Conservation (phyloP, 495 filamentous ascomycete genomes). For the Tuber borchii region DNA sequence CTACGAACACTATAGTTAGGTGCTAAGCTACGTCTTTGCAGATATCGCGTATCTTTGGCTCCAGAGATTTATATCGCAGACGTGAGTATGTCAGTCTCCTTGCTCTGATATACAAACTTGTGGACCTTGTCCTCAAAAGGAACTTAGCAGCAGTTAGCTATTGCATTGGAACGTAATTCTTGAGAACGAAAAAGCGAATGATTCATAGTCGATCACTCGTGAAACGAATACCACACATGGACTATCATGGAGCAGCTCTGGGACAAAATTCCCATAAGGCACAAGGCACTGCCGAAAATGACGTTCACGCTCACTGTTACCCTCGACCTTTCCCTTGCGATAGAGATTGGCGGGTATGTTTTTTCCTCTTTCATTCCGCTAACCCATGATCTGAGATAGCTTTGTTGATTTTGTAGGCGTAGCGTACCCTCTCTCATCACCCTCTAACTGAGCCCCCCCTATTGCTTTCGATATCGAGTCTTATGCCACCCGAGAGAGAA, state of each 20-base stretch:
- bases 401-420: neutral
- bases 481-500: neutral
- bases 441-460: neutral
- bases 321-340: neutral
- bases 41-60: neutral
- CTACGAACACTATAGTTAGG: neutral
- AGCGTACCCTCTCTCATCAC: neutral
- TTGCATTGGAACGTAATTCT: neutral
- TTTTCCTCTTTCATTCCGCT: neutral
- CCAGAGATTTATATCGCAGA: neutral
- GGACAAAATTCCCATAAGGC: neutral
- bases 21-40: neutral
- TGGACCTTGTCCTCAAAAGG: neutral
- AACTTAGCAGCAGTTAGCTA: neutral
- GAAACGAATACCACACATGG: neutral
- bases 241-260: neutral
- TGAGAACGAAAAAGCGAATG: neutral
- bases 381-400: neutral
- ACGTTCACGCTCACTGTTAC: neutral
- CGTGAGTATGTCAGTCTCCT: no score
- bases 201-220: neutral
- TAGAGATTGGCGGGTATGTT: neutral
- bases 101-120: neutral
- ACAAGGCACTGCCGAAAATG: neutral
- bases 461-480: neutral